Percentiles rank a stretch among this genome's conserved stretches.
These are phyloP conservation scores for Lichina pygmaea DNA, from an alignment of 495 filamentous ascomycete genomes.

Conservation along the genomic window DNA sequence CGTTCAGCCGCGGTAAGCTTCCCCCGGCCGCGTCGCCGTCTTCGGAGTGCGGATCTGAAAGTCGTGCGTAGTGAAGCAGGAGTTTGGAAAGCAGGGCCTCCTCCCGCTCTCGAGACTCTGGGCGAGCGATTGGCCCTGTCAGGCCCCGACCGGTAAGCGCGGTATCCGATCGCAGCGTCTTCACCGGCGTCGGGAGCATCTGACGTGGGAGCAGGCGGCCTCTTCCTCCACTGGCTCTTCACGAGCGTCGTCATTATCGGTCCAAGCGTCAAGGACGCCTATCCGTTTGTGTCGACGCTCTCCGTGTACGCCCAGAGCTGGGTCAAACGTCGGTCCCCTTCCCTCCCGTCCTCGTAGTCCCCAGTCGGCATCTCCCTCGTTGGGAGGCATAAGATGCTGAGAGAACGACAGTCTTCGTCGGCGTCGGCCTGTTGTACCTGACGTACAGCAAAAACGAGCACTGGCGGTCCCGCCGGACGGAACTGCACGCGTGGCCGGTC, in stretches of 20 bases:
- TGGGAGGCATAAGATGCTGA: neutral
- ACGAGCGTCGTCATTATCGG: slow-evolving; percentile 2
- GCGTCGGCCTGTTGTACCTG: slow-evolving; percentile 7
- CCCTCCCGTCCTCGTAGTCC: neutral
- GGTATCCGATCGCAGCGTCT: neutral
- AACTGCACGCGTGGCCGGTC: neutral
- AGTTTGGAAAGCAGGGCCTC: slow-evolving; percentile 1
- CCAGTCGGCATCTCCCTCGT: no score
- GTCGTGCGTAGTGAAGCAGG: slow-evolving; percentile 2
- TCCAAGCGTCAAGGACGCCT: neutral
- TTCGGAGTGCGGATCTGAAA: neutral
- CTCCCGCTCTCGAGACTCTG: slow-evolving; percentile 1
- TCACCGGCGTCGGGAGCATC: neutral
- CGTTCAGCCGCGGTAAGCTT: neutral
- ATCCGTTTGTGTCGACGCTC: slow-evolving; percentile 3
- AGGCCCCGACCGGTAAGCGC: neutral
- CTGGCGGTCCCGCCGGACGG: slow-evolving; percentile 18
- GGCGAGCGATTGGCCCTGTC: neutral
- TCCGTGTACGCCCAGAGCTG: neutral
- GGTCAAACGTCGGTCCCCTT: neutral
- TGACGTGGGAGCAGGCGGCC: neutral
- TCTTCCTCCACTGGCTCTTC: slow-evolving; percentile 5
- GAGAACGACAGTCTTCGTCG: neutral
- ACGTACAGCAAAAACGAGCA: slow-evolving; percentile 7
- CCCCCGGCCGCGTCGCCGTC: neutral